These are phyloP conservation scores for Triangularia setosa DNA, from an alignment of 2,329 filamentous ascomycete genomes.

Conservation along the genomic window DNA sequence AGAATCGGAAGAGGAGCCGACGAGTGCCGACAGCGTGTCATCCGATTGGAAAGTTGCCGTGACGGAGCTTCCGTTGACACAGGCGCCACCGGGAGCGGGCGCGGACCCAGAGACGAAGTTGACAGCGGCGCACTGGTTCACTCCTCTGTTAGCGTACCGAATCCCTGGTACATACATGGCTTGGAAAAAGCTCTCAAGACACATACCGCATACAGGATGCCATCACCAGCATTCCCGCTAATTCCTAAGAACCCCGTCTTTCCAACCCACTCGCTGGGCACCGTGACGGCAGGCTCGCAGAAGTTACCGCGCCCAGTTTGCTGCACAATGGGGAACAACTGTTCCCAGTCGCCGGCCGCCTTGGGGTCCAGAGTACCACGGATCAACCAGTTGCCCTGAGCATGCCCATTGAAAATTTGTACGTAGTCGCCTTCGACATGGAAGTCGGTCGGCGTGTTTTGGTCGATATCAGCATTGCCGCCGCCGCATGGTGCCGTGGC, in stretches of 20 bases:
- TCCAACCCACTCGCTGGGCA: conserved; percentile 49
- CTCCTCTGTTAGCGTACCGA: conserved; percentile 12
- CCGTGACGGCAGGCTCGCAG: conserved; percentile 47
- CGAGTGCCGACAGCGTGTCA: conserved; percentile 29
- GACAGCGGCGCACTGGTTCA: conserved; percentile 48
- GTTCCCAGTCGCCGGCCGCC: conserved; percentile 48
- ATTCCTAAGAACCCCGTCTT: conserved; percentile 53
- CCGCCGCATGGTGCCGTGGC: conserved; percentile 52
- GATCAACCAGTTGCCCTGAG: conserved; percentile 53
- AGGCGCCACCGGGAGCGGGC: conserved; percentile 25
- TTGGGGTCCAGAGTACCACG: conserved; percentile 51
- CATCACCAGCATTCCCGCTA: conserved; percentile 51
- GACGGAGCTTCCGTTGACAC: conserved; percentile 39
- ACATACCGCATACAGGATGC: conserved; percentile 53
- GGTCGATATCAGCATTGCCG: conserved; percentile 42
- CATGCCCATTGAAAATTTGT: conserved; percentile 45
- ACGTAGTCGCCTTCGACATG: conserved; percentile 55
- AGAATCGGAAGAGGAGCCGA: conserved; percentile 20
- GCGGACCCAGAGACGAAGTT: conserved; percentile 48
- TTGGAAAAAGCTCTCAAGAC: background rate
- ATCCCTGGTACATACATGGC: conserved; percentile 7
- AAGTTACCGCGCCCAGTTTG: conserved; percentile 54
- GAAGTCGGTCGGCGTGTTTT: conserved; percentile 44
- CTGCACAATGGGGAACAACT: conserved; percentile 50
- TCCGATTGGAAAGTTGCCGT: conserved; percentile 31